These are phyloP conservation scores for Mycena galopus DNA, from an alignment of 768 basidiomycete species.

Conservation along the genomic window DNA sequence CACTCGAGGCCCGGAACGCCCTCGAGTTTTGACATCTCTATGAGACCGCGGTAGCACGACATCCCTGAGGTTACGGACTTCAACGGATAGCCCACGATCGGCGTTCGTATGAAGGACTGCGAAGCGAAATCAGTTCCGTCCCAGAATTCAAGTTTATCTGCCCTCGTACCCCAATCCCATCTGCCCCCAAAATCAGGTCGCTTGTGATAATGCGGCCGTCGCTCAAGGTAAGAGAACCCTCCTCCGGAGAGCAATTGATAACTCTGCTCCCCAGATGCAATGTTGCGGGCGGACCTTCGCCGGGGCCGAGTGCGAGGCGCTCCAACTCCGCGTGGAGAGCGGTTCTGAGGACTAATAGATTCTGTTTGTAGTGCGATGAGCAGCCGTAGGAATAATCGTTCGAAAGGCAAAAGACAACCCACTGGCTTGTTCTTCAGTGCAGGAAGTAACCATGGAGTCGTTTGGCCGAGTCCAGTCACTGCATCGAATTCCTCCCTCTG, in stretches of 20 bases:
- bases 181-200: slow-evolving; percentile 14
- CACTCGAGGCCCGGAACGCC: background rate
- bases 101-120: background rate
- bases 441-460: background rate
- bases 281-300: slow-evolving; percentile 5
- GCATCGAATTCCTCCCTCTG: background rate
- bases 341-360: background rate
- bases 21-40: background rate
- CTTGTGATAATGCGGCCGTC: background rate
- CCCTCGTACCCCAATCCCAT: slow-evolving; percentile 10
- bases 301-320: slow-evolving; percentile 9
- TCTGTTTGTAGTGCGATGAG: background rate
- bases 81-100: background rate
- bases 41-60: background rate
- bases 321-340: slow-evolving; percentile 7
- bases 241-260: background rate
- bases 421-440: background rate
- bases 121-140: background rate
- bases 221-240: background rate
- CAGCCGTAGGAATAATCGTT: background rate
- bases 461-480: background rate
- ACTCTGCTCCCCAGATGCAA: slow-evolving; percentile 7
- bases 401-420: background rate
- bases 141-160: background rate
- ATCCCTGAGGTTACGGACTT: background rate